Conservation (phyloP, 345 rosid genomes). For the Salix dunnii region DNA sequence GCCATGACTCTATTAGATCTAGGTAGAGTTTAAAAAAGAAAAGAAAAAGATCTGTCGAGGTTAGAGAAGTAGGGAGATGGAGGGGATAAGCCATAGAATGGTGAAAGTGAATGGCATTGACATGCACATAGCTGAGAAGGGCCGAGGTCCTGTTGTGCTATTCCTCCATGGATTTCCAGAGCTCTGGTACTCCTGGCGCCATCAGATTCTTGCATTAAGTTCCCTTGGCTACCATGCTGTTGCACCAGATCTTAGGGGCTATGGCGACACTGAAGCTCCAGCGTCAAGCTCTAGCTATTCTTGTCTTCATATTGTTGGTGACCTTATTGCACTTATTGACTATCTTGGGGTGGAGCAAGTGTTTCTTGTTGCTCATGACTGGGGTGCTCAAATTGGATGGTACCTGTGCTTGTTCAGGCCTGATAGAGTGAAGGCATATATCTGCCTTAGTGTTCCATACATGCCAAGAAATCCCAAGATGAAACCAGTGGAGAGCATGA, state of each 20-base stretch:
- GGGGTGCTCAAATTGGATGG: conserved; percentile 82
- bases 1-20: not conserved
- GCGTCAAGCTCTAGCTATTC: conserved; percentile 44
- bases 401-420: conserved; percentile 66
- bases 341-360: conserved; percentile 51
- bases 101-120: conserved; percentile 60
- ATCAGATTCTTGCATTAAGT: conserved; percentile 58
- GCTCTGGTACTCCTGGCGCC: conserved; percentile 86
- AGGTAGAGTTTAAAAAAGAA: too few species aligned
- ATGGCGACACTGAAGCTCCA: conserved; percentile 63
- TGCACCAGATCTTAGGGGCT: conserved; percentile 85
- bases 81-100: conserved; percentile 48
- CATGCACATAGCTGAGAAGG: conserved; percentile 76
- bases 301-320: conserved; percentile 56
- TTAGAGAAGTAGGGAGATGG: conserved; percentile 28
- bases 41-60: not conserved
- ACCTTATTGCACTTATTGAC: conserved; percentile 55
- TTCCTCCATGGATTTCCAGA: conserved; percentile 88
- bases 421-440: conserved; percentile 58
- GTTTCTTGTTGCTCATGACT: conserved; percentile 70
- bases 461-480: conserved; percentile 55
- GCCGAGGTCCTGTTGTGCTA: conserved; percentile 51
- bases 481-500: conserved; percentile 51
- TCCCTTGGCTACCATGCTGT: conserved; percentile 57
- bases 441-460: conserved; percentile 63